Percentiles rank a stretch among this genome's conserved stretches.
Conservation (phyloP, 768 basidiomycete genomes). For the Panaeolus papilionaceus region DNA sequence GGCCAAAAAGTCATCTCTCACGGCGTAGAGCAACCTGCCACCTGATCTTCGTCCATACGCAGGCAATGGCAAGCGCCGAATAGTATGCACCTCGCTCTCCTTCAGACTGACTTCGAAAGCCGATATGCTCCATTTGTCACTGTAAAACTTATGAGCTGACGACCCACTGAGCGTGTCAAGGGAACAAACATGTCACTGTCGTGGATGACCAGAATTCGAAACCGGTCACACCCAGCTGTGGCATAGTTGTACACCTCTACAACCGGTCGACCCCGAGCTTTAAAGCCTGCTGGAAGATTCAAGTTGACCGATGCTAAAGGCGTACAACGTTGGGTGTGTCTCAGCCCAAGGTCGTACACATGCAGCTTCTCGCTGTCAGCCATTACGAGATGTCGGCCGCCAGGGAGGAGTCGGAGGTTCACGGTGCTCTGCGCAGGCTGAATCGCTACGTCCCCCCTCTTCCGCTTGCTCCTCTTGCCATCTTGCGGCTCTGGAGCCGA, state of each 20-base stretch:
- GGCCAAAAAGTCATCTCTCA: constrained; percentile 6
- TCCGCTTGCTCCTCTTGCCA: not conserved
- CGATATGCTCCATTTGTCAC: constrained; percentile 6
- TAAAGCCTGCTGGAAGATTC: not conserved
- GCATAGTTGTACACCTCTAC: constrained; percentile 4
- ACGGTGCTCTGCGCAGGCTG: not conserved
- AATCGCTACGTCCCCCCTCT: not conserved
- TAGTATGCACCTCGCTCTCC: not conserved
- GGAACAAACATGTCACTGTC: constrained; percentile 12
- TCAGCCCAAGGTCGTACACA: constrained; percentile 5
- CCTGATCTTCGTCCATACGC: not conserved
- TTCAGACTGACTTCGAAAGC: not conserved
- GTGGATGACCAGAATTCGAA: constrained; percentile 11
- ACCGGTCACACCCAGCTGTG: constrained; percentile 2
- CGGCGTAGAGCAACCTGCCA: constrained; percentile 8
- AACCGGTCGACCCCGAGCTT: not conserved
- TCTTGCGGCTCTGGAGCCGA: not conserved
- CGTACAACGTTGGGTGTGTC: not conserved
- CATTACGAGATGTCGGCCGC: not conserved
- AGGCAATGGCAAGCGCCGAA: not conserved
- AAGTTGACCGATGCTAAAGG: constrained; percentile 1
- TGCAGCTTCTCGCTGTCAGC: not conserved
- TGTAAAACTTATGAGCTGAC: not conserved
- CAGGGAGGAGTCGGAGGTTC: not conserved
- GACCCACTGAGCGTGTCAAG: not conserved